Conservation (phyloP, 495 filamentous ascomycete genomes). For the Penicilliopsis zonata region DNA sequence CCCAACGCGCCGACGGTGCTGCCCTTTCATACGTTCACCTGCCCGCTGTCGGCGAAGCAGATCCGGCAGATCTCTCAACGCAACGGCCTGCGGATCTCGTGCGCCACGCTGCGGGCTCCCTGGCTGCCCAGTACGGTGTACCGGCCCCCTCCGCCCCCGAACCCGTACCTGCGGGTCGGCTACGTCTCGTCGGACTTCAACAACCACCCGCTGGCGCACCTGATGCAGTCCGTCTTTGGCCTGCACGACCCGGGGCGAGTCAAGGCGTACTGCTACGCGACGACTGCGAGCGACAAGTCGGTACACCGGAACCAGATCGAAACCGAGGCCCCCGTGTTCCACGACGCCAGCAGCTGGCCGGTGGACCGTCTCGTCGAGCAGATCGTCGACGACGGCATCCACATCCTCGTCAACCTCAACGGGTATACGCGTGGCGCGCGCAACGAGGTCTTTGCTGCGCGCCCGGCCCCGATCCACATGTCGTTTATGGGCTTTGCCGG, state of each 20-base stretch:
- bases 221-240: slow-evolving; percentile 99
- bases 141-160: slow-evolving; percentile 69
- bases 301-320: slow-evolving; percentile 91
- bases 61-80: slow-evolving; percentile 92
- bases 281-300: slow-evolving; percentile 83
- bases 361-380: slow-evolving; percentile 77
- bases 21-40: slow-evolving; percentile 98
- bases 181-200: slow-evolving; percentile 99
- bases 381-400: slow-evolving; percentile 86
- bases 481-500: slow-evolving; percentile 99
- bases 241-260: slow-evolving; percentile 64
- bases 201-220: slow-evolving; percentile 90
- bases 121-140: slow-evolving; percentile 82
- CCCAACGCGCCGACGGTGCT: slow-evolving; percentile 90
- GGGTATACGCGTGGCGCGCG: slow-evolving; percentile 95
- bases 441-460: slow-evolving; percentile 94
- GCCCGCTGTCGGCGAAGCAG: slow-evolving; percentile 83
- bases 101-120: slow-evolving; percentile 67
- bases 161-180: slow-evolving; percentile 74
- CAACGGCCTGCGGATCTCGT: slow-evolving; percentile 88
- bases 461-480: slow-evolving; percentile 95
- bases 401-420: slow-evolving; percentile 95
- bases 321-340: slow-evolving; percentile 81
- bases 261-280: slow-evolving; percentile 93
- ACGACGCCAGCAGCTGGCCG: slow-evolving; percentile 79